Percentiles rank a stretch among this genome's conserved stretches.
phyloP scores from a whole-genome alignment of 2,329 filamentous ascomycete genomes.

The Fusarium duplospermum region DNA sequence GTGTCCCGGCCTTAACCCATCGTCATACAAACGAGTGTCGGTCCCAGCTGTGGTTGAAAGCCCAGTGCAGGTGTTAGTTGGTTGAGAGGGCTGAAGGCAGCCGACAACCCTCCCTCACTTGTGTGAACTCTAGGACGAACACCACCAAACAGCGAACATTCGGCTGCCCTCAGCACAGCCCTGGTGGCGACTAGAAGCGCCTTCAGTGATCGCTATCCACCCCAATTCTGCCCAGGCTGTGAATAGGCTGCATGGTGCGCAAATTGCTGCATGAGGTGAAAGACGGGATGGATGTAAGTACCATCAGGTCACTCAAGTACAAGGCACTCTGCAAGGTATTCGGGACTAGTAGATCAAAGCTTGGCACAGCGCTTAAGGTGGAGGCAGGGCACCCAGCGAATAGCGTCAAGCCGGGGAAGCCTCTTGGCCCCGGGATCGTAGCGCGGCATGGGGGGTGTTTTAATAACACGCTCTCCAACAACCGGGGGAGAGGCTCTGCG shows the following conservation, averaged over 20 bases:
- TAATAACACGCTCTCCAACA: neutral
- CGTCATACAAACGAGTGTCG: neutral
- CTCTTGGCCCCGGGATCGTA: neutral
- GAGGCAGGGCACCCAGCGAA: neutral
- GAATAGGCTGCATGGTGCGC: constrained; percentile 1
- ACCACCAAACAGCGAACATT: neutral
- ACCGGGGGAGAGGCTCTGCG: constrained; percentile 1
- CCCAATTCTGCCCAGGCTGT: neutral
- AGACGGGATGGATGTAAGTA: neutral
- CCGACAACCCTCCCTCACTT: neutral
- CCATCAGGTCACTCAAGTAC: constrained; percentile 1
- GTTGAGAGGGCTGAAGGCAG: constrained; percentile 1
- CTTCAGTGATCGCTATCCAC: neutral
- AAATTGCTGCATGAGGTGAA: constrained; percentile 1
- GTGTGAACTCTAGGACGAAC: neutral
- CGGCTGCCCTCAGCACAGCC: neutral
- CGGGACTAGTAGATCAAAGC: neutral
- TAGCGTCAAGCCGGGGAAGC: neutral
- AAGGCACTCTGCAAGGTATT: constrained; percentile 6
- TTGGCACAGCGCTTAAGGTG: constrained; percentile 1
- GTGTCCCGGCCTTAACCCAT: neutral
- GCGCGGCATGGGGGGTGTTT: neutral
- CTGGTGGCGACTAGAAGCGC: neutral
- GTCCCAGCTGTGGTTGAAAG: neutral
- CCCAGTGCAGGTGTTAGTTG: neutral